Base-by-base conservation (phyloP, 1,139 yeast species). In the Magnusiomyces ingens region DNA sequence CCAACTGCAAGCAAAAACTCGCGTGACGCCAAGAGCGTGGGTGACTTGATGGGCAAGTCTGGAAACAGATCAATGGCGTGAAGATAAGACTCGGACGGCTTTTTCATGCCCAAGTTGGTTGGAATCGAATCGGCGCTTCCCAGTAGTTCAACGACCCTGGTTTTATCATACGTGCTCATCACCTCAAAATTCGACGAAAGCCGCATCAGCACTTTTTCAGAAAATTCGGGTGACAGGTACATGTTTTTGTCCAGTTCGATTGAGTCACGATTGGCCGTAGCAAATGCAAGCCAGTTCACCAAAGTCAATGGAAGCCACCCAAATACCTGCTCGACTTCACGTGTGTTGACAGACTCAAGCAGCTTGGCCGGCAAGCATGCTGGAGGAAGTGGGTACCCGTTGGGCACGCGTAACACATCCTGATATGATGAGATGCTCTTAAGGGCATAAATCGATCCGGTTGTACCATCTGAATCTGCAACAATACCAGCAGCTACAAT, bases 71-170 rank as follows among this genome's bases (percentile, higher is more conserved):
- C 64, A 19, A 72, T 68, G 13, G 61, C 61, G 40, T 59, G 60
- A 19, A 72, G 50, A 52, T 72, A 73, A 1, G 73, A 57, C 45
- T 71, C 71, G 1, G 57, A 41, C 0, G 76, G 75, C 19, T 43
- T 36, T 49, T 66, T 67, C 68, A 71, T 65, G 1, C 76, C 76
- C 19, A 64, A 61, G 43, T 69, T 69, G 3, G 75, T 72, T 1
- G 76, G 74, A 19, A 72, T 65, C 50, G 74, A 70, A 5, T 65
- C 60, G 4, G 60, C 57, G 2, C 55, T 45, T 8, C 55, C 47
- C 38, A 73, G 55, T n/a, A 61, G 45, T 4, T 53, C 48, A 17
- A 49, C 52, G 0, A 70, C 53, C 2, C 40, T 47, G 1, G 37
- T 47, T 32, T 59, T 55, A 10, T 57, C 58, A 0, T 52, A 50